Conservation (phyloP, 257 asterid species). For the Solanum etuberosum region DNA sequence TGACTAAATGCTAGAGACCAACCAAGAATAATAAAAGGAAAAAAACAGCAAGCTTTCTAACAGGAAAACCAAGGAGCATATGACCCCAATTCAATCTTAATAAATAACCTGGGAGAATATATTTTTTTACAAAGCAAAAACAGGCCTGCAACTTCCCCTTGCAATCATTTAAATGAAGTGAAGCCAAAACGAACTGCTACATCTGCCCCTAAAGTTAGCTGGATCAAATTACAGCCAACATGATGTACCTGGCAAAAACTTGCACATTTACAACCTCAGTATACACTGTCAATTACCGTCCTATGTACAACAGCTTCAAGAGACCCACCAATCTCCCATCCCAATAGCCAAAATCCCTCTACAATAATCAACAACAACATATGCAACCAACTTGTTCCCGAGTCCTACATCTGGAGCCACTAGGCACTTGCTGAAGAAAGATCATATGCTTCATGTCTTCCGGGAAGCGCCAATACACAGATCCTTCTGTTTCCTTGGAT, state of each 20-base stretch:
- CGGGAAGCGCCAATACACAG: not conserved
- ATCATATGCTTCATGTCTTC: not conserved
- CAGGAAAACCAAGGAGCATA: not conserved
- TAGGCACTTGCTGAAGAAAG: not conserved
- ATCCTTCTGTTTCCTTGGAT: not conserved
- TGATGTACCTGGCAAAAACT: constrained; percentile 3
- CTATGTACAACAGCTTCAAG: constrained; percentile 14
- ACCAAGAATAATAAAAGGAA: not conserved
- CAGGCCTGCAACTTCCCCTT: not conserved
- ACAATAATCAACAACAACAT: not conserved
- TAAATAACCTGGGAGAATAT: constrained; percentile 8
- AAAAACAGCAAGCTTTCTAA: not conserved
- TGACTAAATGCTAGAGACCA: not conserved
- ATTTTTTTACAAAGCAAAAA: not conserved
- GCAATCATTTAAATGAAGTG: constrained; percentile 7
- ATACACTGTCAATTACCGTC: constrained; percentile 4
- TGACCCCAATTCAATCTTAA: constrained; percentile 2
- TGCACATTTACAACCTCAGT: constrained; percentile 21
- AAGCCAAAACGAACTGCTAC: constrained; percentile 1
- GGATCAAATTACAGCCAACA: constrained; percentile 4
- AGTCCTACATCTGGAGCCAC: not conserved
- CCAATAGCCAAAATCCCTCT: not conserved
- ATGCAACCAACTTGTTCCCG: not conserved
- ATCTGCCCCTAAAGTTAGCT: not conserved
- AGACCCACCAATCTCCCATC: not conserved